A percentile compares a stretch with the other conserved stretches of the same genome.
Evolutionary conservation across 257 asterid genomes (phyloP).

Genomic region (Cruciata laevipes): DNA sequence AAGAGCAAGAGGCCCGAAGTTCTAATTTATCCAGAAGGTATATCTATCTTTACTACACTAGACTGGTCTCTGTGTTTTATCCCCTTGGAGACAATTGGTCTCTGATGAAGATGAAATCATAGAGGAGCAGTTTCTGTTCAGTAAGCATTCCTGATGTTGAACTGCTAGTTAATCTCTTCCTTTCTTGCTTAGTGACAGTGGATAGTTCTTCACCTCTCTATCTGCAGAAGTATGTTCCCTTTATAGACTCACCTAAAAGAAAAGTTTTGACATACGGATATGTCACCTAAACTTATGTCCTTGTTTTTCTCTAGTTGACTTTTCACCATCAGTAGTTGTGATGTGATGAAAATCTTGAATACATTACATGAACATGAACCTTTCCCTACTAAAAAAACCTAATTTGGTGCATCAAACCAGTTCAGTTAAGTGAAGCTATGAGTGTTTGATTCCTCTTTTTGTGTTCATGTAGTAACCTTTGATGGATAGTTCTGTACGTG

Average conservation of each 20-base stretch:
- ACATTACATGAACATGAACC: background rate
- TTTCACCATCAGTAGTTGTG: background rate
- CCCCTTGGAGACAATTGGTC: background rate
- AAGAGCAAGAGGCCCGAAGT: slow-evolving; percentile 24
- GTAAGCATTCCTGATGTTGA: background rate
- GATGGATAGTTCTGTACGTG: background rate
- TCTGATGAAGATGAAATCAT: no score
- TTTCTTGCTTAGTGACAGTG: background rate
- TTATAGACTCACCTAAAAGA: background rate
- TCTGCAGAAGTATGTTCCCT: background rate
- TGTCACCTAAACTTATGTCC: background rate
- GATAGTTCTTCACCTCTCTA: background rate
- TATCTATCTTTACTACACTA: background rate
- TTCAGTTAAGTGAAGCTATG: background rate
- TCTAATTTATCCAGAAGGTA: slow-evolving; percentile 45
- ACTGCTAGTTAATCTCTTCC: background rate
- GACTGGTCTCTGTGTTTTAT: background rate
- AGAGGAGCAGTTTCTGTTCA: slow-evolving; percentile 2
- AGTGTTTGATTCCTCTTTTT: background rate
- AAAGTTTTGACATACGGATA: background rate
- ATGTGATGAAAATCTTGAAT: background rate
- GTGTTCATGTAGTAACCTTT: background rate
- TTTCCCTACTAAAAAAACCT: background rate
- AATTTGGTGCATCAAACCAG: background rate
- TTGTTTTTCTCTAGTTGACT: background rate